Evolutionary conservation across 1,284 basidiomycete species (phyloP).

Genomic region (Naganishia sp.): DNA sequence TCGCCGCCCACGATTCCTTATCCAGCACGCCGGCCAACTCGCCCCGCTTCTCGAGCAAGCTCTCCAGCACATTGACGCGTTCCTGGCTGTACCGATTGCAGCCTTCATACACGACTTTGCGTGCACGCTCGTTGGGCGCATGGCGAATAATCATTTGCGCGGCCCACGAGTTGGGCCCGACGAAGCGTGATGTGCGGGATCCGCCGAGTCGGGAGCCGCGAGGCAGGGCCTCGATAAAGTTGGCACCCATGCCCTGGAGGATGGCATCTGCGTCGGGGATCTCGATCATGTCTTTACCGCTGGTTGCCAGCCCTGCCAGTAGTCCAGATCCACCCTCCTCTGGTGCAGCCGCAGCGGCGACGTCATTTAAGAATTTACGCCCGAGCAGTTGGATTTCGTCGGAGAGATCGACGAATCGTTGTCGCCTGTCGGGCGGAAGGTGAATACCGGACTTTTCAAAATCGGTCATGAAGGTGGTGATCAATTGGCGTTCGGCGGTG

Average conservation of each 20-base stretch:
- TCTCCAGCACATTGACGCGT: conserved; percentile 64
- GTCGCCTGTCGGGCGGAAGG: conserved; percentile 72
- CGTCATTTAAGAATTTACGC: conserved; percentile 76
- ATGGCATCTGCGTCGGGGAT: conserved; percentile 47
- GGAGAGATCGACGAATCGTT: conserved; percentile 84
- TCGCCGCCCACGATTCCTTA: conserved; percentile 75
- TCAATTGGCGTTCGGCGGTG: conserved; percentile 64
- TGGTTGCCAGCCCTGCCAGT: conserved; percentile 32
- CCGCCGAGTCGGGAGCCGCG: conserved; percentile 45
- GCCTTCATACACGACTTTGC: conserved; percentile 76
- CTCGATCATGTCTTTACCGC: conserved; percentile 56
- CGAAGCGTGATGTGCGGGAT: conserved; percentile 52
- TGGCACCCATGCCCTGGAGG: conserved; percentile 48
- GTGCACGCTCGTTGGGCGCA: conserved; percentile 76
- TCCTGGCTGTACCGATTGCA: conserved; percentile 59
- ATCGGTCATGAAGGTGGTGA: conserved; percentile 90
- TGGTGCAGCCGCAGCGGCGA: conserved; percentile 54
- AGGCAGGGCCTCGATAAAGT: conserved; percentile 60
- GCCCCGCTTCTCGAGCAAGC: conserved; percentile 70
- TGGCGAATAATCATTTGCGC: conserved; percentile 89
- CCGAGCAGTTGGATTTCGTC: conserved; percentile 88
- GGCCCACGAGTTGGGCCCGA: conserved; percentile 81
- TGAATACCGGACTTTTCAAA: conserved; percentile 97
- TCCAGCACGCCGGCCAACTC: conserved; percentile 80
- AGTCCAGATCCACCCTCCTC: conserved; percentile 53